Percentiles rank a stretch among this genome's conserved stretches.
phyloP scores from a whole-genome alignment of 2,329 filamentous ascomycete species.

The Periconia sp. region DNA sequence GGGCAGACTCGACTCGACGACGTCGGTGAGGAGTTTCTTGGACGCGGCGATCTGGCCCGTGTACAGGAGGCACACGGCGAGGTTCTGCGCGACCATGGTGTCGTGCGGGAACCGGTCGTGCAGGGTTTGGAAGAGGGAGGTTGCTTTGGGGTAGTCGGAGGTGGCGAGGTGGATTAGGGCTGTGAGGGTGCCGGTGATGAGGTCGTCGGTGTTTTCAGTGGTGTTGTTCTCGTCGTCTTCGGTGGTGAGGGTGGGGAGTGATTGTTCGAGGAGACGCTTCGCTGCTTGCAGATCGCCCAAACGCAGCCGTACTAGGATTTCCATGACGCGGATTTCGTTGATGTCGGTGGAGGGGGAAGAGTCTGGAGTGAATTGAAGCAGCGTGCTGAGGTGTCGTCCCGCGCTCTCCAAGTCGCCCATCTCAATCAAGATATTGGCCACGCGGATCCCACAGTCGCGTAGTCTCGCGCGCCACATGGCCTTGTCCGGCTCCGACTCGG shows the following conservation, averaged over 20 bases:
- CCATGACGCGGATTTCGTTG: slow-evolving; percentile 43
- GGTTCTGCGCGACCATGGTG: slow-evolving; percentile 77
- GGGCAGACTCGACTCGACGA: slow-evolving; percentile 59
- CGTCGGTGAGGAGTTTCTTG: slow-evolving; percentile 64
- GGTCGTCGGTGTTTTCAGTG: slow-evolving; percentile 19
- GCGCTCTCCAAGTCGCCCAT: slow-evolving; percentile 88
- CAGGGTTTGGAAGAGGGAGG: slow-evolving; percentile 61
- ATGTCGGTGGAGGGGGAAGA: background rate
- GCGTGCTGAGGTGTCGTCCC: slow-evolving; percentile 66
- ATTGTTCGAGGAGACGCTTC: slow-evolving; percentile 52
- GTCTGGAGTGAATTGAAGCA: slow-evolving; percentile 45
- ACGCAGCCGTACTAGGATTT: slow-evolving; percentile 71
- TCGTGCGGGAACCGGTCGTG: slow-evolving; percentile 53
- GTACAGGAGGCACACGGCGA: slow-evolving; percentile 83
- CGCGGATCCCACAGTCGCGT: slow-evolving; percentile 69
- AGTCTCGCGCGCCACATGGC: slow-evolving; percentile 72
- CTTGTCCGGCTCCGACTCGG: slow-evolving; percentile 54
- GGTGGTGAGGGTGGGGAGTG: slow-evolving; percentile 5
- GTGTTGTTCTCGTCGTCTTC: background rate
- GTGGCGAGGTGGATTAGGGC: slow-evolving; percentile 80
- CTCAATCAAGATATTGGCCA: slow-evolving; percentile 70
- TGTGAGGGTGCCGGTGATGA: slow-evolving; percentile 52
- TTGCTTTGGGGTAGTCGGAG: slow-evolving; percentile 67
- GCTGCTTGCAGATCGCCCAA: slow-evolving; percentile 76
- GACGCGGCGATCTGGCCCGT: slow-evolving; percentile 69